Base-by-base conservation (phyloP, 2,329 filamentous ascomycete genomes). In the Talaromyces sp. region DNA sequence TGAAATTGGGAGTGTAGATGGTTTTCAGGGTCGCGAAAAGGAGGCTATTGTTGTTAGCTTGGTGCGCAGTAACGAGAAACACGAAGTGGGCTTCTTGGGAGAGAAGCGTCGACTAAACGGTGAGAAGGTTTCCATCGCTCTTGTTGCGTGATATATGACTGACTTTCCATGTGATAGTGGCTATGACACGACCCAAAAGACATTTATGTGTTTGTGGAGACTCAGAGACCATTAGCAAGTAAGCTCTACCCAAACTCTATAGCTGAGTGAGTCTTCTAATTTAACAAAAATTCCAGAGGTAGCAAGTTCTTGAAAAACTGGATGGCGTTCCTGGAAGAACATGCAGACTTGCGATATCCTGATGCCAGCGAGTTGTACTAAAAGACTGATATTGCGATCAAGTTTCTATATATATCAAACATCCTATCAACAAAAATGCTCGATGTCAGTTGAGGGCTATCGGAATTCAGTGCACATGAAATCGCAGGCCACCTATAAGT, bases 21-120 rank as follows among this genome's bases (percentile, higher is more conserved):
- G 93, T 1, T 99, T 99, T 74, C 95, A 99, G 76, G 95, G 95
- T 37, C 86, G 95, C 18, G 95, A 99, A 77, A 99, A 99, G 77
- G 95, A 99, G 76, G 95, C 91, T 2, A 88, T 99, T 16, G 84
- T 99, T 42, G 88, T 99, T 58, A 96, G 89, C 75, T 83, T 98
- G n/a, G 95, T 99, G 62, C 84, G 95, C 67, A 97, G 93, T 76
- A 99, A 99, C 73, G 68, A 86, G 5, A 86, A 92, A 56, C 86
- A 88, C 58, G 92, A 98, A 74, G 93, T 98, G 14, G 95, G 95
- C 9, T 99, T 99, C 72, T 79, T 99, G 40, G 91, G 87, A 14
- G 95, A 99, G 78, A 96, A 93, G 82, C 85, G 95, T 66, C 84
- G 95, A 66, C 79, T 99, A 67, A 99, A 99, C 74, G 93, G 92